phyloP scores from a whole-genome alignment of 1,139 yeast genomes.

The Yarrowia galli region DNA sequence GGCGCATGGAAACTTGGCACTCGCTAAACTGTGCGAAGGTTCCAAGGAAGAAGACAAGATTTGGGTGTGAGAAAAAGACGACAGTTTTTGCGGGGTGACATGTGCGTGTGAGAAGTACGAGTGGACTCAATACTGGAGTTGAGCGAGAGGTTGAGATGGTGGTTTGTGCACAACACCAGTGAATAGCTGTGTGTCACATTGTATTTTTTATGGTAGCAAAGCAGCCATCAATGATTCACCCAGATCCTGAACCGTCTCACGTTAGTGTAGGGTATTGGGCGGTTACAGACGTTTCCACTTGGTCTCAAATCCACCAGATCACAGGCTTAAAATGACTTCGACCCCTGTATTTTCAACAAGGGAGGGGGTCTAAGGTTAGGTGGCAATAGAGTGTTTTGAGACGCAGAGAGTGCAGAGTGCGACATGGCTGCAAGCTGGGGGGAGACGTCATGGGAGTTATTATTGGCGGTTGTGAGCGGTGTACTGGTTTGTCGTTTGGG shows the following conservation, averaged over 20 bases:
- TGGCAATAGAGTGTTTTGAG: background rate
- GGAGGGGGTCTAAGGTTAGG: background rate
- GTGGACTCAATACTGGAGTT: too few species aligned
- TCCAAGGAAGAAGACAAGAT: background rate
- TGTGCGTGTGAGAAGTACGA: background rate
- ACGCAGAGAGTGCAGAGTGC: background rate
- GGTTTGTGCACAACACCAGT: too few species aligned
- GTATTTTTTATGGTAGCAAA: too few species aligned
- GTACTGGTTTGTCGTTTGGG: too few species aligned
- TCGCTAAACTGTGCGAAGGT: background rate
- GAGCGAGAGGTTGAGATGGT: too few species aligned
- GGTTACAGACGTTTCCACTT: too few species aligned
- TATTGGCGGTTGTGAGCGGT: too few species aligned
- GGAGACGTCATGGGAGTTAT: too few species aligned
- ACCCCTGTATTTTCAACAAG: conserved; percentile 15
- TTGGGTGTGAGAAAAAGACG: background rate
- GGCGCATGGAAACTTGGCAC: background rate
- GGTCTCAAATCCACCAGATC: background rate
- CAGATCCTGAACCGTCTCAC: background rate
- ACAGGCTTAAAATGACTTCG: background rate
- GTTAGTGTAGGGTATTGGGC: too few species aligned
- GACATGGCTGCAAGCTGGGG: background rate
- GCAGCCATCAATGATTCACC: too few species aligned
- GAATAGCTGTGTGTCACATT: too few species aligned
- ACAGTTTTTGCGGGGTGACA: conserved; percentile 9